Evolutionary conservation across 208 protist genomes (phyloP).

Genomic region (Wallacemonas collosoma): DNA sequence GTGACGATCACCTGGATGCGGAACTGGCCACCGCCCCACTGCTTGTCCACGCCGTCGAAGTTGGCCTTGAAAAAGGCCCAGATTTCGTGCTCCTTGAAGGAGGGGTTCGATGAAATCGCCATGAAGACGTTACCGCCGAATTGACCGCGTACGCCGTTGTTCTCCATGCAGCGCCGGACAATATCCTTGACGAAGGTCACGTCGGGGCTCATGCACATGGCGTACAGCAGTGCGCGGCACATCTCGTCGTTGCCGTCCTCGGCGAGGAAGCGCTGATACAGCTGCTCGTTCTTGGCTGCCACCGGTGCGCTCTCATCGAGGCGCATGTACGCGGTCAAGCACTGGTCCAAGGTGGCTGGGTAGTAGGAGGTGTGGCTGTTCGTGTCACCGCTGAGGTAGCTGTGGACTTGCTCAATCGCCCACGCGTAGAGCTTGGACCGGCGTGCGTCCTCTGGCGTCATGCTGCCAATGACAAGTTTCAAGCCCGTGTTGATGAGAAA

Average conservation of each 20-base stretch:
- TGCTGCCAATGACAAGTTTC: constrained; percentile 11
- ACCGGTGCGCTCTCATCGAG: constrained; percentile 25
- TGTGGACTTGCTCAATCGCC: constrained; percentile 56
- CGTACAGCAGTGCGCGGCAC: constrained; percentile 58
- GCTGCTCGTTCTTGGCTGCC: constrained; percentile 29
- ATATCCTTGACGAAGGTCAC: constrained; percentile 59
- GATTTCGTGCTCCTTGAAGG: constrained; percentile 40
- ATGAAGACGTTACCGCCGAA: constrained; percentile 74
- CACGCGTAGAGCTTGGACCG: constrained; percentile 46
- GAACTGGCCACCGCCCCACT: constrained; percentile 90
- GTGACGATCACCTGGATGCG: constrained; percentile 85
- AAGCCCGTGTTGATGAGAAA: constrained; percentile 46
- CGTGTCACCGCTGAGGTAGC: constrained; percentile 39
- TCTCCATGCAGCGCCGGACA: constrained; percentile 59
- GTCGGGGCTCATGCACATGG: constrained; percentile 56
- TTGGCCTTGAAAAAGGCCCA: constrained; percentile 79
- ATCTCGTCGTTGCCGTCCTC: constrained; percentile 75
- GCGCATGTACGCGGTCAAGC: constrained; percentile 50
- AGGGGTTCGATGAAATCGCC: constrained; percentile 45
- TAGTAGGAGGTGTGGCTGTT: constrained; percentile 31
- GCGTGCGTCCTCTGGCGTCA: constrained; percentile 22
- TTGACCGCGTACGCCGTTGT: constrained; percentile 73
- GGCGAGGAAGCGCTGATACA: constrained; percentile 55
- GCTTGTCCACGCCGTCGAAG: constrained; percentile 68
- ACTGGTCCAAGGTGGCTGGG: constrained; percentile 46